phyloP scores from a whole-genome alignment of 2,329 filamentous ascomycete genomes.

The Diaporthe nobilis region DNA sequence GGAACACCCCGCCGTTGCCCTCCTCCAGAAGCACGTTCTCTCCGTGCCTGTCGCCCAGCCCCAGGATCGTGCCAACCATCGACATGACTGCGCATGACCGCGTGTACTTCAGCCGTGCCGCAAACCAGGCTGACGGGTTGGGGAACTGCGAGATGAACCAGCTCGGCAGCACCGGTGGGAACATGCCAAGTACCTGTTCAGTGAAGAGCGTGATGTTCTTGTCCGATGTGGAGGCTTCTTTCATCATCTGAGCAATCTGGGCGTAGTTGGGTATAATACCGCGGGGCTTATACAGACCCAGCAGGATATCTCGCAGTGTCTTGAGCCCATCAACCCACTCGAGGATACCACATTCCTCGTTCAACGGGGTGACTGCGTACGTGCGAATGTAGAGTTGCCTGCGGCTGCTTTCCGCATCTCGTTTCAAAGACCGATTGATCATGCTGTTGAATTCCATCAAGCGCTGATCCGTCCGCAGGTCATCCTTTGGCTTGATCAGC shows the following conservation, averaged over 20 bases:
- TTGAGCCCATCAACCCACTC: constrained; percentile 99
- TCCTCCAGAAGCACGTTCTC: constrained; percentile 98
- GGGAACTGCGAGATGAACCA: constrained; percentile 98
- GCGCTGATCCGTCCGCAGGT: constrained; percentile 95
- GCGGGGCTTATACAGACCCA: constrained; percentile 82
- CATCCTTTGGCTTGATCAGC: constrained; percentile 97
- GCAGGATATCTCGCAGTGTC: constrained; percentile 91
- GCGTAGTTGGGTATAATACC: constrained; percentile 79
- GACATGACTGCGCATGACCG: constrained; percentile 98
- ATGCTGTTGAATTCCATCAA: constrained; percentile 99
- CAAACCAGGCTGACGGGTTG: constrained; percentile 92
- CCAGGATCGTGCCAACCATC: constrained; percentile 97
- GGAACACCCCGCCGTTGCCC: constrained; percentile 92
- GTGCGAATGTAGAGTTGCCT: constrained; percentile 96
- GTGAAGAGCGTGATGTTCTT: constrained; percentile 80
- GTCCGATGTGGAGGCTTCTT: constrained; percentile 70
- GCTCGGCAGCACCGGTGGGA: constrained; percentile 87
- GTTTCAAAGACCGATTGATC: constrained; percentile 95
- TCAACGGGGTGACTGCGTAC: constrained; percentile 95
- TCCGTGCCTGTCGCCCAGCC: constrained; percentile 93
- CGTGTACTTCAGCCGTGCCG: constrained; percentile 89
- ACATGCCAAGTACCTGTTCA: constrained; percentile 73
- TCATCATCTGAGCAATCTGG: constrained; percentile 75
- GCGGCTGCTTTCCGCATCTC: constrained; percentile 90
- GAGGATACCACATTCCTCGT: constrained; percentile 97